Evolutionary conservation across 441 rosid species (phyloP), one percentile per base, ranked within the genome.

Genomic region (Croton setiger): DNA sequence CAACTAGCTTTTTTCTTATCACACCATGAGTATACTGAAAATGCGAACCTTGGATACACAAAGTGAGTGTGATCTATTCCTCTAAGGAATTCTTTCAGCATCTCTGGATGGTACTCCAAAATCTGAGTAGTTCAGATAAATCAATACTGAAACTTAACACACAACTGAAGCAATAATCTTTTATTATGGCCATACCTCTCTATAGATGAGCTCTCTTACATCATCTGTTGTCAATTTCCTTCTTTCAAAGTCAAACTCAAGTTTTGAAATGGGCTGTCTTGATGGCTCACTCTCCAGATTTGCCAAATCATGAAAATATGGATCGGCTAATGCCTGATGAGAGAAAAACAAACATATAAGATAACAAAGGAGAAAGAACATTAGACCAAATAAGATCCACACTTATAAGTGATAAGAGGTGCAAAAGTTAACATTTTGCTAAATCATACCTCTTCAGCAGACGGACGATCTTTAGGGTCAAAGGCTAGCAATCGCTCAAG

Each of bases 51-150:
- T 67, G 99, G 99, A 75, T 93, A 96, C 80, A 96, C 83, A 81
- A 96, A 96, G 85, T 86, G 86, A 62, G 87, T 76, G 56, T 87
- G 93, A 71, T 96, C 97, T 72, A 88, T 88, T 45, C 99, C 98
- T 35, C 81, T 86, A 66, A 96, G 84, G 80, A 88, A 80, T 83
- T 96, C 98, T 70, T 91, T 84, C 73, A 93, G 85, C 99, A 96
- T 91, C 79, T 96, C 96, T 58, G 99, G 99, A 83, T 96, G 99
- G 78, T 96, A 93, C 88, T 96, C 99, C 73, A 96, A 80, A 75
- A 91, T 93, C 99, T 93, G 82, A 81, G 80, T 67, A 33, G 41
- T 76, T 72, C 63, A 69, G 23, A 76, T 60, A 55, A 18, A 59
- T 17, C 75, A 63, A 36, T 10, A 14, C 69, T 41, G 15, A 76